Percentiles rank a stretch among this genome's conserved stretches.
These are phyloP conservation scores for Hirschioporus abietinus DNA, from an alignment of 768 basidiomycete species.

Conservation along the genomic window DNA sequence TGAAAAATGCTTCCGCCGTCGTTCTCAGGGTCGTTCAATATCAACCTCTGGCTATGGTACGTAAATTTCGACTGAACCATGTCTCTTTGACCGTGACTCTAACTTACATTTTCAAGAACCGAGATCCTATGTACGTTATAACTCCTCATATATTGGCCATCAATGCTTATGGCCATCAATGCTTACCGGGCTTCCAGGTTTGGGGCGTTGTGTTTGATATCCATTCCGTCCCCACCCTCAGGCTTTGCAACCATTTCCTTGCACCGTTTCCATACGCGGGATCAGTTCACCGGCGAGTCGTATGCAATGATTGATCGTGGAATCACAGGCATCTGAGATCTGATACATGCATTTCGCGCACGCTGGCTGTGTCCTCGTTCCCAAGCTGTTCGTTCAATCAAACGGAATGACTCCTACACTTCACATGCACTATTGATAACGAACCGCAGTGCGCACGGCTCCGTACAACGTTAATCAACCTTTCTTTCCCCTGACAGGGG, in stretches of 20 bases:
- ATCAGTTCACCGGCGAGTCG: neutral
- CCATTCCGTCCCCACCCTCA: no score
- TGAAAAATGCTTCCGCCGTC: no score
- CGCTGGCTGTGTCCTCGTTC: neutral
- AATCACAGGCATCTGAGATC: neutral
- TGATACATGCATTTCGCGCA: neutral
- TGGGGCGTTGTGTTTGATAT: no score
- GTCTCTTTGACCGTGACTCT: no score
- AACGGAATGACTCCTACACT: neutral
- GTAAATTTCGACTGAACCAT: no score
- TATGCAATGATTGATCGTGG: neutral
- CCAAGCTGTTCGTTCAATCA: neutral
- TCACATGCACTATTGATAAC: neutral
- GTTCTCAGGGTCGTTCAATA: no score
- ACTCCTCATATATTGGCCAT: no score
- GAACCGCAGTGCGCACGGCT: neutral
- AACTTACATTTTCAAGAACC: no score
- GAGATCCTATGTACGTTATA: no score
- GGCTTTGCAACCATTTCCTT: neutral
- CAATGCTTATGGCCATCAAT: no score
- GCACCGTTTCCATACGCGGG: neutral
- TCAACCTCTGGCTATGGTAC: no score
- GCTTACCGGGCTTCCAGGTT: no score
- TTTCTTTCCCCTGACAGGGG: neutral
- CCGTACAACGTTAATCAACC: neutral